These are phyloP conservation scores for Trichosanthes cucumerina DNA, from an alignment of 306 rosid genomes.

Conservation along the genomic window DNA sequence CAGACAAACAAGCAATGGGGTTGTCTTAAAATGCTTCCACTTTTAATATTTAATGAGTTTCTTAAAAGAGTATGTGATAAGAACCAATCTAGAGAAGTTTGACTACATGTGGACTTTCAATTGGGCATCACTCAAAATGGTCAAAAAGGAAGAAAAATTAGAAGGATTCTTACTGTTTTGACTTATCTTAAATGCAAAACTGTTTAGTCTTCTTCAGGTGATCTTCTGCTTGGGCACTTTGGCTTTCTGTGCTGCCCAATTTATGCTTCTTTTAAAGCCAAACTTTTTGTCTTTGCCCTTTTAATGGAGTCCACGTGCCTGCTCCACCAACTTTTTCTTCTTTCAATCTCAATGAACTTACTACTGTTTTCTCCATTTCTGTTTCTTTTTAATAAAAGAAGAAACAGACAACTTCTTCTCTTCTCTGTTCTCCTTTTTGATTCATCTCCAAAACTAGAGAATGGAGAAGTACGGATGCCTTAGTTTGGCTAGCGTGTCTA, in stretches of 20 bases:
- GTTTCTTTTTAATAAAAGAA: background rate
- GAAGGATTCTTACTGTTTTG: background rate
- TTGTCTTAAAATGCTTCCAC: constrained; percentile 17
- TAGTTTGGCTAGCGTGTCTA: background rate
- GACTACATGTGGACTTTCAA: constrained; percentile 14
- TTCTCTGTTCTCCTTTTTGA: background rate
- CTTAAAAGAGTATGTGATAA: background rate
- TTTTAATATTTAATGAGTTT: constrained; percentile 23
- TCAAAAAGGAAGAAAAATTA: background rate
- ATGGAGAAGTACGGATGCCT: background rate
- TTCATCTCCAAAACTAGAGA: background rate
- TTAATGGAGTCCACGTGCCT: constrained; percentile 66
- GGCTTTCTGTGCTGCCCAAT: constrained; percentile 5
- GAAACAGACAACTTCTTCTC: background rate
- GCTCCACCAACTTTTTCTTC: constrained; percentile 35
- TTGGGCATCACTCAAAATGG: background rate
- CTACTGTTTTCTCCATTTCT: constrained; percentile 9
- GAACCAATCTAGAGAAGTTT: constrained; percentile 5
- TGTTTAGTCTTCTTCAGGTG: background rate
- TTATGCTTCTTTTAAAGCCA: constrained; percentile 15
- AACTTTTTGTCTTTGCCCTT: constrained; percentile 31
- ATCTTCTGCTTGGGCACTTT: background rate
- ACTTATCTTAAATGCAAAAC: background rate
- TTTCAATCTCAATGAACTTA: constrained; percentile 1
- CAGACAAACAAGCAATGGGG: constrained; percentile 5